Conservation (phyloP, 192 early-diverging fungal species). For the Linnemannia hyalina region DNA sequence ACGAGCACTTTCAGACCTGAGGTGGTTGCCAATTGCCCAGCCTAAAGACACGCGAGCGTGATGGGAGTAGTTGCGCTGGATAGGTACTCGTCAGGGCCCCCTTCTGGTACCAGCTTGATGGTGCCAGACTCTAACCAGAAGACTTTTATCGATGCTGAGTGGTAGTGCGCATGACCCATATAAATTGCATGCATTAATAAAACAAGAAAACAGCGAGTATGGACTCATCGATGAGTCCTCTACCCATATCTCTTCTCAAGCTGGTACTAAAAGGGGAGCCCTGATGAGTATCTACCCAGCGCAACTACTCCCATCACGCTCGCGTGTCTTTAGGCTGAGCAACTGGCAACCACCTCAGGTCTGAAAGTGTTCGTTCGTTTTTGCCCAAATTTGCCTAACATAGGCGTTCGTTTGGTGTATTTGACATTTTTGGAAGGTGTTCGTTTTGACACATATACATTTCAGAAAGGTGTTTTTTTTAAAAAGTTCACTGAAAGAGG, state of each 20-base stretch:
- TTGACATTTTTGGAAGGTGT: no score
- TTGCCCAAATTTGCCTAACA: background rate
- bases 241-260: no score
- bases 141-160: no score
- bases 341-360: background rate
- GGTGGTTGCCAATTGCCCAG: background rate
- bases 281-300: background rate
- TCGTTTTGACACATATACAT: no score
- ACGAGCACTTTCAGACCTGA: background rate
- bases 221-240: no score
- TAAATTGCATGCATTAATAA: no score
- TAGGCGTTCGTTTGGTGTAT: background rate
- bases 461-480: no score
- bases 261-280: background rate
- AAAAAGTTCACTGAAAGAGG: no score
- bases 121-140: background rate
- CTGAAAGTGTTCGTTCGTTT: conserved; percentile 6
- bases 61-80: background rate
- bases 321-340: background rate
- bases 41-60: background rate
- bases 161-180: no score
- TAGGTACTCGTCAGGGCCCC: background rate
- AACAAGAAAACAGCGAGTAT: no score
- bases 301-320: background rate
- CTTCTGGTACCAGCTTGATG: background rate